Conservation (phyloP, 345 rosid genomes). For the Crucihimalaya himalaica region DNA sequence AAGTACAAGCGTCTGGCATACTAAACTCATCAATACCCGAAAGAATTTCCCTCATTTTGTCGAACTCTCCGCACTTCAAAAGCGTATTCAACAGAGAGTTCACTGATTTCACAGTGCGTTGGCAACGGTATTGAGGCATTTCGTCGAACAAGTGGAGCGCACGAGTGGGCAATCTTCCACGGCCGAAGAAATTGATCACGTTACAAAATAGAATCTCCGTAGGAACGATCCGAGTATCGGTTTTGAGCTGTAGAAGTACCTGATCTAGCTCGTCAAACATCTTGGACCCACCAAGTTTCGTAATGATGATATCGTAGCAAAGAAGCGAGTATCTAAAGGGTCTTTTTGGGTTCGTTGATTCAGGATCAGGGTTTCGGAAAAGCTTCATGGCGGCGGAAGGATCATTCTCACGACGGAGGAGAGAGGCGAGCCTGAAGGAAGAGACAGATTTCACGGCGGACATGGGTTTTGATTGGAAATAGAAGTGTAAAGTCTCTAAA, state of each 20-base stretch:
- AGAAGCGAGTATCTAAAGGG: constrained; percentile 59
- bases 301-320: constrained; percentile 75
- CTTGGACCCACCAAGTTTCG: constrained; percentile 77
- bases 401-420: constrained; percentile 68
- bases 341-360: constrained; percentile 7
- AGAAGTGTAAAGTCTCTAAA: too few species aligned
- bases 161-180: constrained; percentile 47
- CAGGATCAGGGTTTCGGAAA: constrained; percentile 54
- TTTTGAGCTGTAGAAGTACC: constrained; percentile 60
- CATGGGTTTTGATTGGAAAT: constrained; percentile 14
- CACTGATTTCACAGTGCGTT: constrained; percentile 54
- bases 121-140: constrained; percentile 61
- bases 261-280: constrained; percentile 69
- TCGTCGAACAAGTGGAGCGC: constrained; percentile 69
- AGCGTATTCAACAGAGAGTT: constrained; percentile 64
- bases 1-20: constrained; percentile 73
- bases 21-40: constrained; percentile 42
- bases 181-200: constrained; percentile 57
- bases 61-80: constrained; percentile 47
- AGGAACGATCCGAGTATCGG: constrained; percentile 50
- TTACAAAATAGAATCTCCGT: constrained; percentile 67
- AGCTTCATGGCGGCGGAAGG: constrained; percentile 63
- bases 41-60: constrained; percentile 47
- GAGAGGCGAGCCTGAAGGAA: constrained; percentile 65
- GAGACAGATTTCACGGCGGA: constrained; percentile 46